Base-by-base conservation (phyloP, 2,329 filamentous ascomycete genomes). In the Talaromyces islandicus region DNA sequence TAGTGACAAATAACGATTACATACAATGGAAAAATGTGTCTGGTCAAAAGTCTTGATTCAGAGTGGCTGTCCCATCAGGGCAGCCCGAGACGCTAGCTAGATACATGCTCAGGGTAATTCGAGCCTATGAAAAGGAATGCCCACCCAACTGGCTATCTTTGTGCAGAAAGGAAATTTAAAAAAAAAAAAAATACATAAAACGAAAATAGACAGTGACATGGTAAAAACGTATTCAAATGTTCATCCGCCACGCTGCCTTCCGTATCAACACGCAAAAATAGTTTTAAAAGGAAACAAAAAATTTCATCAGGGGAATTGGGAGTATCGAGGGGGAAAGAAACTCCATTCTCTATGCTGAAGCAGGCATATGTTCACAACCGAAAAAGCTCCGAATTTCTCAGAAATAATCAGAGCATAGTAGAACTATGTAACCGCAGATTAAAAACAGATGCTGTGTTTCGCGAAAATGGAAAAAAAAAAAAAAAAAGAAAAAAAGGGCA, bases 231-330 rank as follows among this genome's bases (percentile, higher is more conserved):
- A 30, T 27, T 27, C 48, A 25, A 52, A 52, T 29, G 48, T 27
- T 69, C 74, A 55, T 71, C 75, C 4, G 56, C 75, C 6, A 67
- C 70, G 43, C 69, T 69, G 1, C 68, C 69, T 4, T 61, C 51
- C 43, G 57, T 61, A 61, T 55, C 30, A 56, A 55, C 56, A 58
- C 54, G 54, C 53, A 54, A 32, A n/a, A 50, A 48, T 10, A 7
- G 53, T 14, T 24, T 43, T 24, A 11, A 43, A 46, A 35, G 14
- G 24, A 12, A 56, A 53, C 54, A 54, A 38, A 51, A 38, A 52
- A 52, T 14, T 27, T 35, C 41, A 50, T 54, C 50, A 60, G 12
- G 27, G 11, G 19, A 50, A 50, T 30, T 30, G 17, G 54, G 41
- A 54, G 27, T 17, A 51, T 46, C 21, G 14, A 54, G 52, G 59